A percentile compares a stretch with the other conserved stretches of the same genome.
Conservation (phyloP, 2,329 filamentous ascomycete genomes). For the Xylogone sp. region DNA sequence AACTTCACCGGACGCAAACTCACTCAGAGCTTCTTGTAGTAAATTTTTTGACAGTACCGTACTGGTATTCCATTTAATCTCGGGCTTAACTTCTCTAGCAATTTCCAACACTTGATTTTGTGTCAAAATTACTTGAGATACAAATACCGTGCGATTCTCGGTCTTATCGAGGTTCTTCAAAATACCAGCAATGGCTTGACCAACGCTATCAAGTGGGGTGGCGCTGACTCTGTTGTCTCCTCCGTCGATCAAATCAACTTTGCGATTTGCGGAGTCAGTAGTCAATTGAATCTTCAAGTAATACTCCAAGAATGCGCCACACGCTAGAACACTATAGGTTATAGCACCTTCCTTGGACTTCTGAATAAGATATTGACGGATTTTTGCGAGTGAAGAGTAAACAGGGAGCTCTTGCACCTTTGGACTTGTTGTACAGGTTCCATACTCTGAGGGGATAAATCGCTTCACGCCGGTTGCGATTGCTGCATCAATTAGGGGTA, state of each 20-base stretch:
- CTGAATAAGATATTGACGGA: slow-evolving; percentile 35
- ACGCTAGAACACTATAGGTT: slow-evolving; percentile 50
- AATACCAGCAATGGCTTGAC: slow-evolving; percentile 41
- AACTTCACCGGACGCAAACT: slow-evolving; percentile 4
- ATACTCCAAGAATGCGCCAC: slow-evolving; percentile 56
- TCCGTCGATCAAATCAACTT: slow-evolving; percentile 41
- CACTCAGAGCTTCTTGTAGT: background rate
- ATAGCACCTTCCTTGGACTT: slow-evolving; percentile 34
- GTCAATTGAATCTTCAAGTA: slow-evolving; percentile 35
- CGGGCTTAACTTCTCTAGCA: slow-evolving; percentile 22
- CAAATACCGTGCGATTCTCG: slow-evolving; percentile 42
- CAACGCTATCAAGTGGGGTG: slow-evolving; percentile 43
- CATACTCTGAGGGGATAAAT: slow-evolving; percentile 55
- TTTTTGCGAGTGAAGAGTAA: slow-evolving; percentile 42
- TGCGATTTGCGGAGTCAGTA: slow-evolving; percentile 35
- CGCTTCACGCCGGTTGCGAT: slow-evolving; percentile 52
- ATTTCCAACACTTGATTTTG: slow-evolving; percentile 34
- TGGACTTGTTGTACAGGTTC: slow-evolving; percentile 32
- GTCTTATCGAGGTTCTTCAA: slow-evolving; percentile 44
- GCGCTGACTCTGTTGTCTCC: slow-evolving; percentile 42
- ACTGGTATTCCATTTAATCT: slow-evolving; percentile 15
- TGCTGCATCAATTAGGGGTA: slow-evolving; percentile 50
- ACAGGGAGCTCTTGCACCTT: slow-evolving; percentile 39
- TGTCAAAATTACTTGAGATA: slow-evolving; percentile 37
- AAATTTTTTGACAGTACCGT: slow-evolving; percentile 1